phyloP scores from a whole-genome alignment of 306 rosid species.

The Erythrophleum fordii region DNA sequence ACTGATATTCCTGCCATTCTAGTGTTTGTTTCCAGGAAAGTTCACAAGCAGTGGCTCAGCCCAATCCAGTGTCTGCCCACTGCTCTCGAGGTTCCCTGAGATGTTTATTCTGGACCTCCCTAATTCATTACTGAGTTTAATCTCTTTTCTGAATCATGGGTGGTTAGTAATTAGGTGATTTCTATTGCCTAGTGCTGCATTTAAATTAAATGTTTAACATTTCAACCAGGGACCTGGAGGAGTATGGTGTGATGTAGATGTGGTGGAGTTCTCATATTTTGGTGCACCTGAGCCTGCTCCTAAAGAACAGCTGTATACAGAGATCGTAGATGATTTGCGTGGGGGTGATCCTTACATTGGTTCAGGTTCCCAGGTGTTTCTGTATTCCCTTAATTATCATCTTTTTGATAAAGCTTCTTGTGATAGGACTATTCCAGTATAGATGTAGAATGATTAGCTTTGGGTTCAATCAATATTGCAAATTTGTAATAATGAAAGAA shows the following conservation, averaged over 20 bases:
- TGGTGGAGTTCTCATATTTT: slow-evolving; percentile 94
- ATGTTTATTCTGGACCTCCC: slow-evolving; percentile 32
- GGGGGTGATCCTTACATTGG: slow-evolving; percentile 96
- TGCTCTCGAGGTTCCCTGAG: slow-evolving; percentile 78
- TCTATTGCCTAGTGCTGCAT: slow-evolving; percentile 14
- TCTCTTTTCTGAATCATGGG: neutral
- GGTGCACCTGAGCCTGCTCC: slow-evolving; percentile 99
- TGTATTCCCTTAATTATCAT: slow-evolving; percentile 19
- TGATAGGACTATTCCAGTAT: neutral
- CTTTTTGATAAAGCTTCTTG: slow-evolving; percentile 15
- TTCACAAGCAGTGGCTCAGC: slow-evolving; percentile 98
- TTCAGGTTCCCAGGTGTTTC: slow-evolving; percentile 95
- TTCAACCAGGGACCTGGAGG: slow-evolving; percentile 96
- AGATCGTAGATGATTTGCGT: slow-evolving; percentile 92
- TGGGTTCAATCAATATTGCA: slow-evolving; percentile 19
- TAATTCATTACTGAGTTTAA: slow-evolving; percentile 12
- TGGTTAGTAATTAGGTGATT: neutral
- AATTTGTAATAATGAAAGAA: slow-evolving; percentile 19
- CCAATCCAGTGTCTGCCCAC: slow-evolving; percentile 97
- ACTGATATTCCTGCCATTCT: slow-evolving; percentile 97
- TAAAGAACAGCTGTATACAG: slow-evolving; percentile 90
- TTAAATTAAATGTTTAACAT: slow-evolving; percentile 35
- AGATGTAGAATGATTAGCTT: slow-evolving; percentile 13
- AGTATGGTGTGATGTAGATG: slow-evolving; percentile 99
- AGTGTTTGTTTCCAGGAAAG: slow-evolving; percentile 97